A percentile compares a stretch with the other conserved stretches of the same genome.
Conservation (phyloP, 768 basidiomycete genomes). For the Calocera viscosa region DNA sequence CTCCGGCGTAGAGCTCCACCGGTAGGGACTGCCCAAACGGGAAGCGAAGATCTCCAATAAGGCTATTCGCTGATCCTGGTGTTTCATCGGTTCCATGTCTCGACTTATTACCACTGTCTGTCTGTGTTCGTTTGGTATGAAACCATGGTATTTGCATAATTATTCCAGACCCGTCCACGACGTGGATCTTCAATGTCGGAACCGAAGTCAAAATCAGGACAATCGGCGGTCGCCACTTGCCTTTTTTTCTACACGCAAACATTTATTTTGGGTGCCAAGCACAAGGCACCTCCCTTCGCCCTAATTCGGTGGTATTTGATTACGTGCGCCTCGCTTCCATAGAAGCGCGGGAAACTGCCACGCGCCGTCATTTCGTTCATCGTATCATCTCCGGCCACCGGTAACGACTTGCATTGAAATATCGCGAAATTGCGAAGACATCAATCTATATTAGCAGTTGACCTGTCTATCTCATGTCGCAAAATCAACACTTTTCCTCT, state of each 20-base stretch:
- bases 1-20: conserved; percentile 7
- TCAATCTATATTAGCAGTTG: not conserved
- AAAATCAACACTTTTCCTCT: no score
- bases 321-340: not conserved
- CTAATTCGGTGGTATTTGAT: not conserved
- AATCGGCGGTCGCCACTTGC: not conserved
- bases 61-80: not conserved
- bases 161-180: not conserved
- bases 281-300: not conserved
- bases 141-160: not conserved
- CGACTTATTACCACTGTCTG: not conserved
- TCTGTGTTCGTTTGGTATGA: no score
- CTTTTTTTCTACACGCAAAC: not conserved
- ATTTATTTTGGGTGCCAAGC: not conserved
- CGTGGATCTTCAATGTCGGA: not conserved
- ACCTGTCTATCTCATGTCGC: not conserved
- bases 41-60: not conserved
- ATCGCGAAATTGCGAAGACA: not conserved
- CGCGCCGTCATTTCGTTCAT: not conserved
- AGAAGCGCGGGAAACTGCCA: not conserved
- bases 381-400: not conserved
- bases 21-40: not conserved
- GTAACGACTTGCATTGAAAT: not conserved
- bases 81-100: not conserved
- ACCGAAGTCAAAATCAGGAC: not conserved